phyloP scores from a whole-genome alignment of 139 green algal genomes.

The Picocystis salinarum region DNA sequence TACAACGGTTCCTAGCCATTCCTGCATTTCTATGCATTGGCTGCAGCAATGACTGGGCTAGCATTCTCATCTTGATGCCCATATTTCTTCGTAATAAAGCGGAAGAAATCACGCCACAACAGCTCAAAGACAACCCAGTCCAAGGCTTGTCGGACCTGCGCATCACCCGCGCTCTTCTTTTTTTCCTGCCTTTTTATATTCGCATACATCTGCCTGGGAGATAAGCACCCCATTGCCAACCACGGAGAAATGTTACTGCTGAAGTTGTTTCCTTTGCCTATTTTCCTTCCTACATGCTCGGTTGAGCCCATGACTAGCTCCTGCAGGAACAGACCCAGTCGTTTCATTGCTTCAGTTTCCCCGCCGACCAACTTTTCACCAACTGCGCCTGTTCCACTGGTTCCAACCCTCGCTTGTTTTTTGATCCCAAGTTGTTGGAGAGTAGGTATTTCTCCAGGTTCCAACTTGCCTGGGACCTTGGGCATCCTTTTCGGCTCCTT shows the following conservation, averaged over 20 bases:
- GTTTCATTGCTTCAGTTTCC: slow-evolving; percentile 45
- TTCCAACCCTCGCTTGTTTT: not conserved
- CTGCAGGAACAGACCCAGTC: slow-evolving; percentile 38
- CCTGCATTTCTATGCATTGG: not conserved
- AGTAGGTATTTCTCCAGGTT: slow-evolving; percentile 30
- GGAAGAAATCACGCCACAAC: slow-evolving; percentile 69
- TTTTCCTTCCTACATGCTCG: slow-evolving; percentile 17
- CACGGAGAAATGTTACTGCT: slow-evolving; percentile 53
- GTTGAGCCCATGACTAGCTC: too few relatives aligned
- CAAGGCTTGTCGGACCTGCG: slow-evolving; percentile 4
- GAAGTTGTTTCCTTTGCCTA: slow-evolving; percentile 21
- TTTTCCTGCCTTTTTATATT: slow-evolving; percentile 10
- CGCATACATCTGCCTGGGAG: slow-evolving; percentile 35
- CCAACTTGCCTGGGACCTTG: slow-evolving; percentile 15
- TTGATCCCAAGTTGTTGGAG: slow-evolving; percentile 37
- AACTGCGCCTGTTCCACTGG: not conserved
- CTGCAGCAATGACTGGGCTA: too few relatives aligned
- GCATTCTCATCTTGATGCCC: too few relatives aligned
- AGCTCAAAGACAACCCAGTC: slow-evolving; percentile 63
- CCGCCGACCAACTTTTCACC: slow-evolving; percentile 21
- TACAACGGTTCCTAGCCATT: not conserved
- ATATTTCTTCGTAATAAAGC: slow-evolving; percentile 34
- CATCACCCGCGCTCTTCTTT: not conserved
- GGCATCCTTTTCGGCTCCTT: slow-evolving; percentile 14
- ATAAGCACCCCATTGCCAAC: slow-evolving; percentile 63